These are phyloP conservation scores for Golubevia pallescens DNA, from an alignment of 1,284 basidiomycete species.

Conservation along the genomic window DNA sequence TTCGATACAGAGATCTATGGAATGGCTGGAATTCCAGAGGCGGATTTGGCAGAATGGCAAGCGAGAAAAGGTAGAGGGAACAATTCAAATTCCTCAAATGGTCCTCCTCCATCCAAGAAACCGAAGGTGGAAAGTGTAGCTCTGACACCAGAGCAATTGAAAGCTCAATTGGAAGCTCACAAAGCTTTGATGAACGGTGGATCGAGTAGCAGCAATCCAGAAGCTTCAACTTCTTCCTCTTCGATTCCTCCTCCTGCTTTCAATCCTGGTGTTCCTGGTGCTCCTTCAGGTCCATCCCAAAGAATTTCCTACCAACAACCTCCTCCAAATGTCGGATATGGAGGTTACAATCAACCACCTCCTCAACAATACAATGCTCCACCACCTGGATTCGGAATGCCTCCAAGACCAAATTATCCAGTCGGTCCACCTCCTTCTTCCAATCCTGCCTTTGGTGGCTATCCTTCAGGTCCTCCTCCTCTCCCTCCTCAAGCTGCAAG, in stretches of 20 bases:
- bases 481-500: background rate
- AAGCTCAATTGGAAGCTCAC: conserved; percentile 58
- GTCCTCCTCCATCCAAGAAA: conserved; percentile 27
- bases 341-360: too few relatives aligned
- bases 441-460: background rate
- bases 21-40: conserved; percentile 58
- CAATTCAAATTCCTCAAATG: background rate
- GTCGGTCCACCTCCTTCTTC: conserved; percentile 11
- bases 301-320: too few relatives aligned
- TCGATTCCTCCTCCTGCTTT: too few relatives aligned
- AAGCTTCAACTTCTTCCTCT: too few relatives aligned
- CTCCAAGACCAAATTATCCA: conserved; percentile 4
- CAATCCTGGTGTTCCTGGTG: too few relatives aligned
- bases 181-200: conserved; percentile 59
- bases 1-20: conserved; percentile 64
- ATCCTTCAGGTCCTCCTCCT: background rate
- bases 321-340: too few relatives aligned
- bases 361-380: conserved; percentile 14
- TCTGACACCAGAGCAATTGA: conserved; percentile 43
- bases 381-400: conserved; percentile 14
- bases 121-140: conserved; percentile 49
- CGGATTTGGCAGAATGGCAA: conserved; percentile 49
- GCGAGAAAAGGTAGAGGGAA: conserved; percentile 14
- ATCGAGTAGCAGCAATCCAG: too few relatives aligned
- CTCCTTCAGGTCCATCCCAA: too few relatives aligned